phyloP scores from a whole-genome alignment of 768 basidiomycete genomes.

The Calocybe cyanea region DNA sequence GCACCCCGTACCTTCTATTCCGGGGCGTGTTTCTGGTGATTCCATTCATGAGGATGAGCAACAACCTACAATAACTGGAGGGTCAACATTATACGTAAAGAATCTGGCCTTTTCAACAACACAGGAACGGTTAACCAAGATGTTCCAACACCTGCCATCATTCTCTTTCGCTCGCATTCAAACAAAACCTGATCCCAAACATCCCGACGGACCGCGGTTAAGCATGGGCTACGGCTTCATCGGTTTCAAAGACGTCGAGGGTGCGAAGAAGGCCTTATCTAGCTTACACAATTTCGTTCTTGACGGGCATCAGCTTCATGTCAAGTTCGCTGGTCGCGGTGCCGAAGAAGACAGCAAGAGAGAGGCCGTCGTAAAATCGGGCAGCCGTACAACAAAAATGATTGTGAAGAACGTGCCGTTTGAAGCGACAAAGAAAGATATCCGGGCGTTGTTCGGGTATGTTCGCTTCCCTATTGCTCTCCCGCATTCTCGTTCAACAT shows the following conservation, averaged over 20 bases:
- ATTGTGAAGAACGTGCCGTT: conserved; percentile 98
- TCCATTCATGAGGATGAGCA: conserved; percentile 29
- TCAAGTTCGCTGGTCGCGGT: conserved; percentile 86
- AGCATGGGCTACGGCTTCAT: conserved; percentile 98
- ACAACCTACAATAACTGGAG: conserved; percentile 48
- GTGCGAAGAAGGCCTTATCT: conserved; percentile 69
- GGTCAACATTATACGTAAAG: conserved; percentile 90
- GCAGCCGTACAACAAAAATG: conserved; percentile 84
- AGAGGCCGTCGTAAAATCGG: conserved; percentile 34
- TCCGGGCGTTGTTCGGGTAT: conserved; percentile 85
- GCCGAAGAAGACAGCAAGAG: conserved; percentile 41
- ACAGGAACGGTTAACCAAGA: conserved; percentile 59
- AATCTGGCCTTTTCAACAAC: conserved; percentile 94
- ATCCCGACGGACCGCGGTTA: conserved; percentile 51
- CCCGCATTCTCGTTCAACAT: conserved; percentile 1
- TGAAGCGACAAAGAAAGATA: conserved; percentile 91
- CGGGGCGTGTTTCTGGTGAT: conserved; percentile 36
- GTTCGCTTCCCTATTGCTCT: conserved; percentile 24
- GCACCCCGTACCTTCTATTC: conserved; percentile 7
- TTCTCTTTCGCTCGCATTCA: conserved; percentile 89
- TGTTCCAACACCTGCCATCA: conserved; percentile 71
- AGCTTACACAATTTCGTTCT: conserved; percentile 79
- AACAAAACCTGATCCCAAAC: conserved; percentile 85
- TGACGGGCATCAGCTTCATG: conserved; percentile 81
- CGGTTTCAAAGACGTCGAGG: conserved; percentile 76